These are phyloP conservation scores for Elongisporangium senticosum DNA, from an alignment of 352 stramenopile species.

Conservation along the genomic window DNA sequence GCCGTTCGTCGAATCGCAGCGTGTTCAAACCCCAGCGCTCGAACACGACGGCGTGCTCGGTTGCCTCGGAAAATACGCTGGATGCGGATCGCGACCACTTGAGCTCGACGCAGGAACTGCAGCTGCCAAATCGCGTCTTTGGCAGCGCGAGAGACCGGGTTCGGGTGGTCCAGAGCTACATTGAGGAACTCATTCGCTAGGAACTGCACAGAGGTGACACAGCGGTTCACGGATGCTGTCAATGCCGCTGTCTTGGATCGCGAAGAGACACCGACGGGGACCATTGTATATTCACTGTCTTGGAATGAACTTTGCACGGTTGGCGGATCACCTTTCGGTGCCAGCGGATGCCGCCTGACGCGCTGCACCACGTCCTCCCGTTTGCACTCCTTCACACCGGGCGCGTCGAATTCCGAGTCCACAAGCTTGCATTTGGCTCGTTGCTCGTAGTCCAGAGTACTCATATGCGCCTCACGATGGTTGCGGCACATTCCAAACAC, in stretches of 20 bases:
- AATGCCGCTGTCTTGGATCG: neutral
- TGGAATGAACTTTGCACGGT: neutral
- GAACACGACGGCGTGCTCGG: slow-evolving; percentile 37
- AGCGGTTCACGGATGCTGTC: neutral
- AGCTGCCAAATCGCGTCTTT: slow-evolving; percentile 56
- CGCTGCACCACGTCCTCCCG: slow-evolving; percentile 15
- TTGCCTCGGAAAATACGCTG: slow-evolving; percentile 69
- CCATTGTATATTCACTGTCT: neutral
- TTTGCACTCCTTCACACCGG: slow-evolving; percentile 51
- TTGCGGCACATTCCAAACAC: slow-evolving; percentile 65
- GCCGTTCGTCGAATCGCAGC: slow-evolving; percentile 30
- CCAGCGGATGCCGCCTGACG: slow-evolving; percentile 37
- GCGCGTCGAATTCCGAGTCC: slow-evolving; percentile 60
- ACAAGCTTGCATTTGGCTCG: slow-evolving; percentile 32
- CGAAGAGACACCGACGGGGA: neutral
- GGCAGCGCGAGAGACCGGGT: slow-evolving; percentile 32
- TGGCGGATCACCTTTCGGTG: slow-evolving; percentile 38
- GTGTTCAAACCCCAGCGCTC: slow-evolving; percentile 26
- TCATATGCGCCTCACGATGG: slow-evolving; percentile 60
- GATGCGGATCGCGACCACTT: slow-evolving; percentile 49
- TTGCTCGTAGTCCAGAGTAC: slow-evolving; percentile 39
- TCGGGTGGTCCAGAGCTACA: slow-evolving; percentile 25
- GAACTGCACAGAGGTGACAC: no score
- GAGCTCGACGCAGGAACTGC: slow-evolving; percentile 45
- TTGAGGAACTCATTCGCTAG: slow-evolving; percentile 1